Conservation (phyloP, 1,139 yeast genomes). For the Pneumocystis jirovecii region DNA sequence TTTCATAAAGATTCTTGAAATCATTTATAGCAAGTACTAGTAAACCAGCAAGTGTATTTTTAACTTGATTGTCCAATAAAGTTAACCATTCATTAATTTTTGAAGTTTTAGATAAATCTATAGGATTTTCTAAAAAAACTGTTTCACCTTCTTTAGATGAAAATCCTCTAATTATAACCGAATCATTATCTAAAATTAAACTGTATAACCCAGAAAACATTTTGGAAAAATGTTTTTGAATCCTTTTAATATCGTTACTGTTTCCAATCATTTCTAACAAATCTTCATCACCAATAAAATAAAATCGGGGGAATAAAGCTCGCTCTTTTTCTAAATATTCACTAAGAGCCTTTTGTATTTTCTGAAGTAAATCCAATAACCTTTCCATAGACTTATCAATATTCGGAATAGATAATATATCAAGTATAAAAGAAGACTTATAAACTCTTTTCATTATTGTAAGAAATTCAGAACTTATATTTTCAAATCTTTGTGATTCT, state of each 20-base stretch:
- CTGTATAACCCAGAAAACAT: slow-evolving; percentile 55
- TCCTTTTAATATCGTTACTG: slow-evolving; percentile 33
- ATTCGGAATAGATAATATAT: slow-evolving; percentile 41
- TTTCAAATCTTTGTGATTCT: slow-evolving; percentile 55
- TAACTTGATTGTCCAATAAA: slow-evolving; percentile 42
- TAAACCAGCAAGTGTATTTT: slow-evolving; percentile 32
- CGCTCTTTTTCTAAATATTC: slow-evolving; percentile 75
- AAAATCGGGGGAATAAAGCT: slow-evolving; percentile 63
- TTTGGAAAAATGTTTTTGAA: slow-evolving; percentile 51
- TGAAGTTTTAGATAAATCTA: slow-evolving; percentile 33
- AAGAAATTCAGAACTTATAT: slow-evolving; percentile 47
- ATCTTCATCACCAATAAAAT: slow-evolving; percentile 84
- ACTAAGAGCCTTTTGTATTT: slow-evolving; percentile 51
- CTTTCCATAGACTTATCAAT: slow-evolving; percentile 37
- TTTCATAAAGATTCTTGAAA: slow-evolving; percentile 15
- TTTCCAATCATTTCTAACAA: slow-evolving; percentile 69
- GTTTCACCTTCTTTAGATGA: slow-evolving; percentile 51
- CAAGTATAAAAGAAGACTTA: slow-evolving; percentile 41
- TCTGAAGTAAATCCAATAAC: slow-evolving; percentile 39
- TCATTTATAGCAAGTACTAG: slow-evolving; percentile 23
- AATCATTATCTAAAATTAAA: slow-evolving; percentile 30
- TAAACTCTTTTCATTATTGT: slow-evolving; percentile 37
- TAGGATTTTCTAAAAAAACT: slow-evolving; percentile 32
- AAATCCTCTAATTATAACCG: slow-evolving; percentile 33
- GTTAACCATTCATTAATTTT: slow-evolving; percentile 50